Percentiles rank a stretch among this genome's conserved stretches.
Evolutionary conservation across 352 stramenopile genomes (phyloP).

Genomic region (Phytophthora cryptogea): DNA sequence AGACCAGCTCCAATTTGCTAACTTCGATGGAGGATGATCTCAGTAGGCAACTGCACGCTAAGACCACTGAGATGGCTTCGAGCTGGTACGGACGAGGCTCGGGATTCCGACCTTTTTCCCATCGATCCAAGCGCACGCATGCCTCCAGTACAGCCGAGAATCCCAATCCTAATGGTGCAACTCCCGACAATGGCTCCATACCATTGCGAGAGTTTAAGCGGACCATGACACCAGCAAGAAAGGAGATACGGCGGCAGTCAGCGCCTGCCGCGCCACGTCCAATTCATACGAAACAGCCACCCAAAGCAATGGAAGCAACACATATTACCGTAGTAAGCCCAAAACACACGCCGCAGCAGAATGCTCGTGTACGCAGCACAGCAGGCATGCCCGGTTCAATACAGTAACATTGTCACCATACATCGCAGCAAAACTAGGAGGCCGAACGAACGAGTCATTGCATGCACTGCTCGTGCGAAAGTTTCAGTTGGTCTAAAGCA

Average conservation of each 20-base stretch:
- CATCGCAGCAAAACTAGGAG: neutral
- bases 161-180: neutral
- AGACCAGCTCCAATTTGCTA: constrained; percentile 32
- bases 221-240: constrained; percentile 12
- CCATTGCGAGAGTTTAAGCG: constrained; percentile 5
- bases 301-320: constrained; percentile 13
- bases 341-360: constrained; percentile 7
- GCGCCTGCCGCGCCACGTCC: neutral
- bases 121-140: constrained; percentile 19
- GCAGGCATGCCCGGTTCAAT: constrained; percentile 1
- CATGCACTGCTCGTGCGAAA: constrained; percentile 10
- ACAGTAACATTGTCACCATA: neutral
- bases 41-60: constrained; percentile 25
- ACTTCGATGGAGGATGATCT: constrained; percentile 41
- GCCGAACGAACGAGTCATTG: constrained; percentile 4
- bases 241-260: constrained; percentile 17
- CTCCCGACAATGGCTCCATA: constrained; percentile 5
- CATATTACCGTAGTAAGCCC: constrained; percentile 23
- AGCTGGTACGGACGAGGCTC: constrained; percentile 22
- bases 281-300: constrained; percentile 4
- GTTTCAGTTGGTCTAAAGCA: constrained; percentile 14
- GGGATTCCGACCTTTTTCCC: constrained; percentile 11
- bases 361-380: neutral
- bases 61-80: neutral
- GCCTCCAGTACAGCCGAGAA: constrained; percentile 3